These are phyloP conservation scores for Casuarina cunninghamiana DNA, from an alignment of 306 rosid species.

Conservation along the genomic window DNA sequence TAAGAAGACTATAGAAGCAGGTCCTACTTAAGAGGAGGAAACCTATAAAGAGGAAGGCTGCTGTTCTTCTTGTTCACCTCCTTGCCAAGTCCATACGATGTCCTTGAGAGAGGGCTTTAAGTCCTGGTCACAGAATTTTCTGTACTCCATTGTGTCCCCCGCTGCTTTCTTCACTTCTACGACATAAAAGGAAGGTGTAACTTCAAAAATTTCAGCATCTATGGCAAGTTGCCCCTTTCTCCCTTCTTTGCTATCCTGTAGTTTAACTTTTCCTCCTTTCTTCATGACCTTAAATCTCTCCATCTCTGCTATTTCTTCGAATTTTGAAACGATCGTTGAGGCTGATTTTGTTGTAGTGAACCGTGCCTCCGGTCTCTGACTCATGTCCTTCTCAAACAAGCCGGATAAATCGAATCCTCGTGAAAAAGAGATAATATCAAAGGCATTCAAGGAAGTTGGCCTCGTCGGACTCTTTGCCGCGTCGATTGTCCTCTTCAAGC, in stretches of 20 bases:
- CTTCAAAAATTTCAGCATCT: slow-evolving; percentile 74
- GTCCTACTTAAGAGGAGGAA: slow-evolving; percentile 18
- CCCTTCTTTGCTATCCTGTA: slow-evolving; percentile 54
- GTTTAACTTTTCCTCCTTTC: slow-evolving; percentile 48
- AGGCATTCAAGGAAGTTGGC: slow-evolving; percentile 54
- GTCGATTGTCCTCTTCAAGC: background rate
- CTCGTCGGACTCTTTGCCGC: slow-evolving; percentile 21
- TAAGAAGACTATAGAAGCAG: background rate
- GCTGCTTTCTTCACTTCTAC: slow-evolving; percentile 67
- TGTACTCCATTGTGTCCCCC: slow-evolving; percentile 68
- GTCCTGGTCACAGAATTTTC: slow-evolving; percentile 40
- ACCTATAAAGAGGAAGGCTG: background rate
- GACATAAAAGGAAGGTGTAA: slow-evolving; percentile 51
- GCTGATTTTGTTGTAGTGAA: slow-evolving; percentile 50
- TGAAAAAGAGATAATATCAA: slow-evolving; percentile 72
- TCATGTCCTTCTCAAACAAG: slow-evolving; percentile 48
- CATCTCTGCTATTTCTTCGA: slow-evolving; percentile 54
- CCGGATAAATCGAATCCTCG: slow-evolving; percentile 69
- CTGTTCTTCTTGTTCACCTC: slow-evolving; percentile 31
- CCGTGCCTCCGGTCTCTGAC: slow-evolving; percentile 18
- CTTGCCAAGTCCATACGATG: slow-evolving; percentile 63
- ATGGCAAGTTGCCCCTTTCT: slow-evolving; percentile 52
- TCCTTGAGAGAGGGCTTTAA: slow-evolving; percentile 58
- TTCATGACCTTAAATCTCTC: slow-evolving; percentile 50
- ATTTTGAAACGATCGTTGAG: slow-evolving; percentile 48